Evolutionary conservation across 2,329 filamentous ascomycete species (phyloP).

Genomic region (Fusarium robinianum): DNA sequence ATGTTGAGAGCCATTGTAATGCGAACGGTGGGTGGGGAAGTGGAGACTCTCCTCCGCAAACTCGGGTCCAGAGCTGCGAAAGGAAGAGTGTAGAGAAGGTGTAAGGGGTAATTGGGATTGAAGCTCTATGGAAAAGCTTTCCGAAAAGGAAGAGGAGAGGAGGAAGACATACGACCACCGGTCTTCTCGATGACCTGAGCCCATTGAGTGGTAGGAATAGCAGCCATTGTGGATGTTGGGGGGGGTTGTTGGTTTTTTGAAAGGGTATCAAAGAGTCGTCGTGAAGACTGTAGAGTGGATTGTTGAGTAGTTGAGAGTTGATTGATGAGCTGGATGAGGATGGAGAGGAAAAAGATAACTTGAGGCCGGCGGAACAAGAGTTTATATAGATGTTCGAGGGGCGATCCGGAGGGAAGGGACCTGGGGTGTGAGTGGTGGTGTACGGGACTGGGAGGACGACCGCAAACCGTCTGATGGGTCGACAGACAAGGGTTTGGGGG

Average conservation of each 20-base stretch:
- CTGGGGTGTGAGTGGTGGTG: neutral
- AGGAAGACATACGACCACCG: slow-evolving; percentile 63
- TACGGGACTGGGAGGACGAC: slow-evolving; percentile 26
- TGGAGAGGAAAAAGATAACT: slow-evolving; percentile 30
- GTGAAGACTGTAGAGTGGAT: slow-evolving; percentile 27
- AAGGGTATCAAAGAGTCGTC: slow-evolving; percentile 31
- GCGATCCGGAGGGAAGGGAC: slow-evolving; percentile 26
- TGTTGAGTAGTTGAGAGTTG: slow-evolving; percentile 28
- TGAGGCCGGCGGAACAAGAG: slow-evolving; percentile 31
- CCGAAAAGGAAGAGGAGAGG: neutral
- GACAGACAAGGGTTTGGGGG: slow-evolving; percentile 29
- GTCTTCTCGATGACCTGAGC: slow-evolving; percentile 87
- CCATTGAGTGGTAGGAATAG: slow-evolving; percentile 83
- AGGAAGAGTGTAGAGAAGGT: no score
- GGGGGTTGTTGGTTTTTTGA: slow-evolving; percentile 11
- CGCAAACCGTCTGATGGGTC: slow-evolving; percentile 36
- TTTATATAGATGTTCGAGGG: slow-evolving; percentile 37
- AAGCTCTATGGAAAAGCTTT: neutral
- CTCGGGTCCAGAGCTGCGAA: slow-evolving; percentile 15
- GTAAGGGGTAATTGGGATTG: slow-evolving; percentile 13
- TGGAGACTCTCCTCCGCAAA: slow-evolving; percentile 21
- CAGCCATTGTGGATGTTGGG: slow-evolving; percentile 37
- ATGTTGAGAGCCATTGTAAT: slow-evolving; percentile 8
- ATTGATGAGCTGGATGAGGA: slow-evolving; percentile 38
- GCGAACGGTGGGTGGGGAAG: slow-evolving; percentile 24